Evolutionary conservation across 306 rosid species (phyloP), one percentile per base, ranked within the genome.

Genomic region (Trifolium dubium): DNA sequence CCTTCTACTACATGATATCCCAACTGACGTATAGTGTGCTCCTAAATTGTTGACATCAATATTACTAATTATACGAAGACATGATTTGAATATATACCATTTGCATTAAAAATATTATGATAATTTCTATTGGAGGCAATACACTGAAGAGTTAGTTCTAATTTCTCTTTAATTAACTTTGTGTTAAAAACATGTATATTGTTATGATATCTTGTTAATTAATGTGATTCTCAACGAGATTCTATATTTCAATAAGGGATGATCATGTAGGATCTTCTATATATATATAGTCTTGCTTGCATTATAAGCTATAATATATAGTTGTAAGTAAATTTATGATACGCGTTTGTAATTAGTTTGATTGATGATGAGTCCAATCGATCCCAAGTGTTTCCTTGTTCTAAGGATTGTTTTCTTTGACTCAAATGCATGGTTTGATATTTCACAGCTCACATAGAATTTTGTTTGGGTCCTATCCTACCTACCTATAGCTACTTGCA

Each of bases 1-100:
- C 3, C 58, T 65, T 40, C 56, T 40, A 41, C 83, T 58, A 74
- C 79, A 83, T 69, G 53, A 35, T 63, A 83, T 83, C 83, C 53
- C 32, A 78, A 69, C 67, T 46, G 19, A 44, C 31, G 51, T 73
- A 44, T 31, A 35, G 17, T 35, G 43, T 64, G 50, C 61, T 56
- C 71, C 74, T 61, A 17, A 62, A 37, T 78, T 46, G 70, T 64
- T 39, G 55, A 28, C 83, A 79, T 59, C 8, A 62, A 44, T 43
- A 75, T 74, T 69, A 63, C 68, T 31, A 69, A 14, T 13, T 5
- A 37, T 59, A 58, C 15, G 4, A 66, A 72, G 12, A 31, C 10
- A 72, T 37, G 1, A 15, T 64, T 67, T 65, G 6, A 41, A 54
- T 54, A 23, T 23, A 23, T 23, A 41, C 12, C 19, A 60, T 14